Evolutionary conservation across 1,139 yeast species (phyloP).

Genomic region (Komagataea norvegica): DNA sequence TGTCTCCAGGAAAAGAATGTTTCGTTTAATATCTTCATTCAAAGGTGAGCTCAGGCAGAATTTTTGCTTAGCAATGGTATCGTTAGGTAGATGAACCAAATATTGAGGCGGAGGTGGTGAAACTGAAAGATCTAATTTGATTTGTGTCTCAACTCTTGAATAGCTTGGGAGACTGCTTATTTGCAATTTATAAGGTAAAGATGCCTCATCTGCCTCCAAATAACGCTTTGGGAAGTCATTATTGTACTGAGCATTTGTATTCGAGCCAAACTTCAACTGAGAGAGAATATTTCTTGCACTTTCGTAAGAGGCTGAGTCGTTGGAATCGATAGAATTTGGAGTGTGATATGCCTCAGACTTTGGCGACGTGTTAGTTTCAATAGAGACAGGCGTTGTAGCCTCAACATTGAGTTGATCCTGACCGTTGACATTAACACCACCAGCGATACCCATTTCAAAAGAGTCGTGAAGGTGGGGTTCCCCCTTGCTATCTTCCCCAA

Average conservation of each 20-base stretch:
- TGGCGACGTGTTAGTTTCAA: conserved; percentile 12
- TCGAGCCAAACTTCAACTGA: conserved; percentile 53
- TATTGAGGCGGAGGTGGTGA: conserved; percentile 71
- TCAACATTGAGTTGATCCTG: conserved; percentile 1
- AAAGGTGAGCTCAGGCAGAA: conserved; percentile 49
- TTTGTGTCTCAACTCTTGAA: conserved; percentile 94
- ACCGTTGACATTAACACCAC: neutral
- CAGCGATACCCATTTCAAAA: conserved; percentile 1
- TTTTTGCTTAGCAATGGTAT: conserved; percentile 82
- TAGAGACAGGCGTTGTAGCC: conserved; percentile 19
- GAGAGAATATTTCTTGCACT: conserved; percentile 47
- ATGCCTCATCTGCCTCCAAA: conserved; percentile 21
- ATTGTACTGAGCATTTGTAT: conserved; percentile 22
- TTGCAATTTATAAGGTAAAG: conserved; percentile 54
- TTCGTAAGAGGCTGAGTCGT: conserved; percentile 33
- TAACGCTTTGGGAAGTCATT: conserved; percentile 24
- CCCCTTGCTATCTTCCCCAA: neutral
- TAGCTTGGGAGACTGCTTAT: conserved; percentile 65
- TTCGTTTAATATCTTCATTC: conserved; percentile 45
- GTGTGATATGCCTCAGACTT: conserved; percentile 24
- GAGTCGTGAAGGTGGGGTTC: neutral
- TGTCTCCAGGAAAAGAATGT: conserved; percentile 59
- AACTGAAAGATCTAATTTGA: conserved; percentile 63
- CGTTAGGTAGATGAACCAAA: conserved; percentile 75
- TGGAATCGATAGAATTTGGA: conserved; percentile 16